These are phyloP conservation scores for Penicillium sp. DNA, from an alignment of 2,329 filamentous ascomycete genomes.

Conservation along the genomic window DNA sequence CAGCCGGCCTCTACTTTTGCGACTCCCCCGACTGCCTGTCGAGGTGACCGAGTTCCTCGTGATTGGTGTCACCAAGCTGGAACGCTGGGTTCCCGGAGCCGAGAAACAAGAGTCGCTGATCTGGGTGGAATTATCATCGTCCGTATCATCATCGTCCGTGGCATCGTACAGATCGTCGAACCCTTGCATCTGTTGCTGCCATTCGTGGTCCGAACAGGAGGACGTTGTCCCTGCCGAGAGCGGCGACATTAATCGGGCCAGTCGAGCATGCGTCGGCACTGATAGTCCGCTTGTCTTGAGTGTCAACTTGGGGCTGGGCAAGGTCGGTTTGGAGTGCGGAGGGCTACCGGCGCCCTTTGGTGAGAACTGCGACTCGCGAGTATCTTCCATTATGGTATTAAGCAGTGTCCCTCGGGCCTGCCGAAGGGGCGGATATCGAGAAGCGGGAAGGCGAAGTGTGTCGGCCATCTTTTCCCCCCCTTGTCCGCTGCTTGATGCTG, in stretches of 20 bases:
- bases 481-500: conserved; percentile 32
- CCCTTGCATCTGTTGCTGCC: conserved; percentile 65
- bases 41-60: conserved; percentile 44
- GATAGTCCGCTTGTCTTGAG: conserved; percentile 39
- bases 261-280: conserved; percentile 25
- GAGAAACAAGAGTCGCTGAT: conserved; percentile 52
- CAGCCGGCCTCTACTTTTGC: conserved; percentile 55
- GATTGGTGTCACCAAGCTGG: conserved; percentile 50
- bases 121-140: conserved; percentile 45
- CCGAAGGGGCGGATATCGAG: conserved; percentile 58
- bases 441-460: conserved; percentile 53
- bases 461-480: conserved; percentile 47
- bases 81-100: conserved; percentile 55
- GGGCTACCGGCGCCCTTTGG: conserved; percentile 21
- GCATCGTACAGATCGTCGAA: conserved; percentile 89
- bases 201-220: conserved; percentile 60
- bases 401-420: conserved; percentile 61
- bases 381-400: conserved; percentile 68
- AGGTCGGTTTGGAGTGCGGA: conserved; percentile 10
- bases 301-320: conserved; percentile 38
- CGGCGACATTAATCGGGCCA: conserved; percentile 38
- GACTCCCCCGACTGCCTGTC: conserved; percentile 39
- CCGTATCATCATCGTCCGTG: conserved; percentile 70
- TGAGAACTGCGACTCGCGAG: conserved; percentile 36
- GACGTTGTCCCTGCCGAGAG: conserved; percentile 38